Evolutionary conservation across 2,329 filamentous ascomycete genomes (phyloP), one percentile per base, ranked within the genome.

Genomic region (Coniochaeta sp.): DNA sequence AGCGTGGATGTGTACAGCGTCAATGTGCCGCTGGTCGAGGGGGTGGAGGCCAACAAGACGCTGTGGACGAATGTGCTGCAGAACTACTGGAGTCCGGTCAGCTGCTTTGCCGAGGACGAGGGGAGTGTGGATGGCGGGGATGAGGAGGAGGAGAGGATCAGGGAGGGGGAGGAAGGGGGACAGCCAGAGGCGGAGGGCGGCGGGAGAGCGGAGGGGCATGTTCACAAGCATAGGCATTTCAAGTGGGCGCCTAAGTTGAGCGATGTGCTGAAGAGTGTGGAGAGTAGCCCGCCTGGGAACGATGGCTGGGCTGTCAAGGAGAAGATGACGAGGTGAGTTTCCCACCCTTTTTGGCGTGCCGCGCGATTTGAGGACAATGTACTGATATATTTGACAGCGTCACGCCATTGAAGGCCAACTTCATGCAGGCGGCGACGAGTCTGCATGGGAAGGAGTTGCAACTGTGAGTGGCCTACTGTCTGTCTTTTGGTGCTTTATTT

Each of bases 221-320:
- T 81, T 33, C 87, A 91, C 71, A 82, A 79, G 60, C 91, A 96
- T 73, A 91, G 90, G 72, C 90, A 96, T 74, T 98, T 97, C 80
- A 96, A 93, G 75, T 98, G 95, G 95, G 86, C 90, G 56, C 95
- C 93, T 2, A 85, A 85, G 64, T 95, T 98, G 74, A 81, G 84
- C 36, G 93, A 96, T 73, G 91, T 98, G 2, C 91, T 91, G 73
- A 85, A 89, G 70, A 93, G 89, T 66, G 92, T 97, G n/a, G 86
- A 92, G 66, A 84, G 89, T 64, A 86, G 88, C 43, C 79, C 80
- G 34, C 89, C 90, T 4, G 92, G 92, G 3, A 96, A 91, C 70
- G 95, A 99, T 74, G 95, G 93, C 6, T 97, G 93, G 91, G 88
- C 88, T 38, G 90, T 99, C 26, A 89, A 89, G 71, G 87, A 96